These are phyloP conservation scores for Suhomyces tanzawaensis DNA, from an alignment of 805 yeast genomes.

Conservation along the genomic window DNA sequence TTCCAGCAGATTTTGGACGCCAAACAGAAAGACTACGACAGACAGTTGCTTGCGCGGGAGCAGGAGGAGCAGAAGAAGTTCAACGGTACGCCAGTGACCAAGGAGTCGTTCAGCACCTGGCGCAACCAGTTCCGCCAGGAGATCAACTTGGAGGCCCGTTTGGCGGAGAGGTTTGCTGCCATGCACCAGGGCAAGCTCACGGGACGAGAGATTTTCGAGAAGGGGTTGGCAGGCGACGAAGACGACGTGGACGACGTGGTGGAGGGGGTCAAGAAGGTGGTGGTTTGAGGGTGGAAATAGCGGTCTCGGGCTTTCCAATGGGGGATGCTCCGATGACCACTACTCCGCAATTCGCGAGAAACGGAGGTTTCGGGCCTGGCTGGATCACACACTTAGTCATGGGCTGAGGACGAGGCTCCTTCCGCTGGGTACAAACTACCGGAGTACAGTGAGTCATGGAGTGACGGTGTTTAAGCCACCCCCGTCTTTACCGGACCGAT, in stretches of 20 bases:
- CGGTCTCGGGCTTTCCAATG: background rate
- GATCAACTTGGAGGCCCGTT: slow-evolving; percentile 62
- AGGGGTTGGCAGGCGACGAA: slow-evolving; percentile 75
- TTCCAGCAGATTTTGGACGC: slow-evolving; percentile 56
- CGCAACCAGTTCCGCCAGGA: slow-evolving; percentile 67
- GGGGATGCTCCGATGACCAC: background rate
- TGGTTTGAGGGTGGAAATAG: background rate
- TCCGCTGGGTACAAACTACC: too few species aligned
- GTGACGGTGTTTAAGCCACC: too few species aligned
- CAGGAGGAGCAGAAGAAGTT: slow-evolving; percentile 85
- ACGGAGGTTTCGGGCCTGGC: too few species aligned
- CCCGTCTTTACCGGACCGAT: too few species aligned
- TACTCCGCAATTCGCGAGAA: too few species aligned
- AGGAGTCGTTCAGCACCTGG: slow-evolving; percentile 74
- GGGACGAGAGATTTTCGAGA: slow-evolving; percentile 87
- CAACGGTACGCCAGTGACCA: slow-evolving; percentile 85
- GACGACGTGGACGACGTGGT: slow-evolving; percentile 23
- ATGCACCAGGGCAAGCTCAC: slow-evolving; percentile 77
- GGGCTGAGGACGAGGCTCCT: too few species aligned
- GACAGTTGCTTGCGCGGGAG: slow-evolving; percentile 61
- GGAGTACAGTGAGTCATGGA: too few species aligned
- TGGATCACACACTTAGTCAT: too few species aligned
- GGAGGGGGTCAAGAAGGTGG: slow-evolving; percentile 12
- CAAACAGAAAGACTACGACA: slow-evolving; percentile 58
- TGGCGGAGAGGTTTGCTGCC: slow-evolving; percentile 47